phyloP scores from a whole-genome alignment of 2,329 filamentous ascomycete genomes.

The Tolypocladium amazonense region DNA sequence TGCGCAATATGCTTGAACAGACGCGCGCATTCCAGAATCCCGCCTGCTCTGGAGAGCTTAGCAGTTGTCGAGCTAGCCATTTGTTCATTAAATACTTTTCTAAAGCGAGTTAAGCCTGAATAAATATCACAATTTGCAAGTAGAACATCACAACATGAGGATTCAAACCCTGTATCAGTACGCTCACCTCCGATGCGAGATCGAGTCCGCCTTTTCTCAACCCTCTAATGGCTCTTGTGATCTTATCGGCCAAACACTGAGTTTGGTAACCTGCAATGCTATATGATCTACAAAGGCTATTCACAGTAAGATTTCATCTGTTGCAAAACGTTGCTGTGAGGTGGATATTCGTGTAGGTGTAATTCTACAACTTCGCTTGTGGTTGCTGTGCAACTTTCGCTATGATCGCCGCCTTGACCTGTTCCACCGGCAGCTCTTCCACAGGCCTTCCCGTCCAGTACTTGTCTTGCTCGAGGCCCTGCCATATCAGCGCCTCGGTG shows the following conservation, averaged over 20 bases:
- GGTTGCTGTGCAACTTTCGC: constrained; percentile 24
- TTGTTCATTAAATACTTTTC: neutral
- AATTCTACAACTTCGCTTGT: constrained; percentile 14
- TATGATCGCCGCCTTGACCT: constrained; percentile 43
- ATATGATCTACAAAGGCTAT: neutral
- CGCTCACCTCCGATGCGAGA: too few species aligned
- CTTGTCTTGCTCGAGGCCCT: constrained; percentile 58
- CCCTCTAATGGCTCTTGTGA: too few species aligned
- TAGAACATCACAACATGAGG: too few species aligned
- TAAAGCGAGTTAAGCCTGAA: neutral
- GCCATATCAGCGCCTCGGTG: constrained; percentile 68
- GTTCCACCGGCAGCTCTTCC: constrained; percentile 46
- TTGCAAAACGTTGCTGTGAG: too few species aligned
- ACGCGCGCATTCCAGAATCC: neutral
- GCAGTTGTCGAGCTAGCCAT: neutral
- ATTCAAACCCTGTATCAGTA: too few species aligned
- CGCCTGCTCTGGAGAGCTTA: neutral
- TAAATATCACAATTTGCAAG: too few species aligned
- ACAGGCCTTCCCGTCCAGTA: constrained; percentile 55
- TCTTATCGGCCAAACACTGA: too few species aligned
- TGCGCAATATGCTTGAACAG: neutral
- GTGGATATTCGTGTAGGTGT: neutral
- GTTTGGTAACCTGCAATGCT: too few species aligned
- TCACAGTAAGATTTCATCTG: neutral
- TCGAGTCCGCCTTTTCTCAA: too few species aligned